These are phyloP conservation scores for Cercophora scortea DNA, from an alignment of 495 filamentous ascomycete genomes.

Conservation along the genomic window DNA sequence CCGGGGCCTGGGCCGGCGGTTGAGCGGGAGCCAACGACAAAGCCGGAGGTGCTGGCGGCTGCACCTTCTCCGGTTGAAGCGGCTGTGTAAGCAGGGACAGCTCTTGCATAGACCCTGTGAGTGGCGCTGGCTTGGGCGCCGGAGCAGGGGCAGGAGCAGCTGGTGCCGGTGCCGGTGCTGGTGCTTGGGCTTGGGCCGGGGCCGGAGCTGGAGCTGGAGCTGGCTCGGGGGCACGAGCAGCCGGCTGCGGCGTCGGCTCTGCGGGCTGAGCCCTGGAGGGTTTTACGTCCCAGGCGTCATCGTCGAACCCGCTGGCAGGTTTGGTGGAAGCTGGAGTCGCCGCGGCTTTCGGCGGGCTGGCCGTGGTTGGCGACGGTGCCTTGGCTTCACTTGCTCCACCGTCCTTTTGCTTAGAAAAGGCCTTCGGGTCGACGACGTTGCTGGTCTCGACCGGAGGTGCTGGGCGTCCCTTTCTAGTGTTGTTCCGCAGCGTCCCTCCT, in stretches of 20 bases:
- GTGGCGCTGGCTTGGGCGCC: slow-evolving; percentile 21
- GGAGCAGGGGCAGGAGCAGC: slow-evolving; percentile 32
- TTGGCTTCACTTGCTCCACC: slow-evolving; percentile 27
- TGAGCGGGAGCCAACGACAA: slow-evolving; percentile 25
- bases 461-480: slow-evolving; percentile 88
- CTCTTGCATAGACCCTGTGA: slow-evolving; percentile 70
- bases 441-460: slow-evolving; percentile 75
- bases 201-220: slow-evolving; percentile 25
- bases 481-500: slow-evolving; percentile 81
- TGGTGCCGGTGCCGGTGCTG: slow-evolving; percentile 20
- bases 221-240: slow-evolving; percentile 33
- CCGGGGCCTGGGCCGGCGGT: slow-evolving; percentile 31
- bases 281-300: slow-evolving; percentile 96
- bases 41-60: slow-evolving; percentile 31
- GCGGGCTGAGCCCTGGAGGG: slow-evolving; percentile 58
- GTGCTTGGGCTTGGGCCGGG: slow-evolving; percentile 32
- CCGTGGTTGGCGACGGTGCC: slow-evolving; percentile 38
- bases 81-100: slow-evolving; percentile 69
- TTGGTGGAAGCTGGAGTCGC: slow-evolving; percentile 39
- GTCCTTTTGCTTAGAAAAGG: slow-evolving; percentile 58
- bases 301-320: slow-evolving; percentile 69
- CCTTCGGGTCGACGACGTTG: slow-evolving; percentile 80
- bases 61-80: slow-evolving; percentile 62
- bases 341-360: slow-evolving; percentile 27
- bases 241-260: slow-evolving; percentile 24